A percentile compares a stretch with the other conserved stretches of the same genome.
Evolutionary conservation across 2,329 filamentous ascomycete species (phyloP).

Genomic region (Sarocladium oryzae): DNA sequence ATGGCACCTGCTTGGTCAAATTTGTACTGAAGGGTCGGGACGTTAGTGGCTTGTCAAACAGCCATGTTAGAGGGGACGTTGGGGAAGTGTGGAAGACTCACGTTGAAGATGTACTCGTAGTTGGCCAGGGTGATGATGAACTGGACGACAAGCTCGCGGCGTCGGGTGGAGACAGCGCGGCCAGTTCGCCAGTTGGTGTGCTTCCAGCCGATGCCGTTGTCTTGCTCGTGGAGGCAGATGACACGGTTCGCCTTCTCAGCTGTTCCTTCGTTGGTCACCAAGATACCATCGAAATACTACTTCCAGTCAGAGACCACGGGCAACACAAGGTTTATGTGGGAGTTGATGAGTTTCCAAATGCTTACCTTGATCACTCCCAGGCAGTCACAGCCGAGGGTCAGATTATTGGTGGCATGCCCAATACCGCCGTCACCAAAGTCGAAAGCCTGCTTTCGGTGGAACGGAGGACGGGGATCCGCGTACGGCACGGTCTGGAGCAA

Average conservation of each 20-base stretch:
- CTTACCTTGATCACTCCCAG: constrained; percentile 51
- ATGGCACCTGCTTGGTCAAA: constrained; percentile 47
- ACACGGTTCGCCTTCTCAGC: constrained; percentile 38
- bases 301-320: not conserved
- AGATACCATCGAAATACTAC: constrained; percentile 30
- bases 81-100: no score
- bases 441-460: constrained; percentile 62
- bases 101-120: constrained; percentile 47
- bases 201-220: constrained; percentile 53
- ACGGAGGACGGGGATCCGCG: constrained; percentile 55
- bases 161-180: constrained; percentile 47
- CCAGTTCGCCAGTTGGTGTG: constrained; percentile 53
- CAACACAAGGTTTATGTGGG: no score
- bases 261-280: constrained; percentile 21
- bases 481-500: constrained; percentile 61
- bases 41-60: no score
- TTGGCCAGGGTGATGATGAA: constrained; percentile 57
- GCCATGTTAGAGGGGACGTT: no score
- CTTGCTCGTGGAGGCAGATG: constrained; percentile 27
- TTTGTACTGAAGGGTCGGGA: no score
- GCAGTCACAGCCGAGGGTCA: constrained; percentile 61
- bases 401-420: constrained; percentile 59
- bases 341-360: no score
- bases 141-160: constrained; percentile 51
- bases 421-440: constrained; percentile 63